Evolutionary conservation across 176 grass and related monocot species (phyloP).

Genomic region (Bolboschoenus planiculmis): DNA sequence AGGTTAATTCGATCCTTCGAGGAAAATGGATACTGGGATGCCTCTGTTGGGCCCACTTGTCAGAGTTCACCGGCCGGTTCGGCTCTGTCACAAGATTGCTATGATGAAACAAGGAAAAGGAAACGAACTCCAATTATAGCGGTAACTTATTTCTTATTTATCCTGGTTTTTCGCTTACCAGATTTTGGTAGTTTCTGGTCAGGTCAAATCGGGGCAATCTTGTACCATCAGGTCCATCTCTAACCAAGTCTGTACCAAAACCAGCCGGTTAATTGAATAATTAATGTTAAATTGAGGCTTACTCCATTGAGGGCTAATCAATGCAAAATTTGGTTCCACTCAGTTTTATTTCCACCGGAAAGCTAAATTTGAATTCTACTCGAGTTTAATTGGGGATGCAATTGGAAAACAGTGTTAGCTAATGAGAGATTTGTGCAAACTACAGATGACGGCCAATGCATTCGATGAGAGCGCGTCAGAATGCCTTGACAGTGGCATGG

Average conservation of each 20-base stretch:
- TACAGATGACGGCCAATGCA: slow-evolving; percentile 95
- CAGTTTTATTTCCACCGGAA: background rate
- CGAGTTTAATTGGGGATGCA: background rate
- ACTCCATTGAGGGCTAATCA: background rate
- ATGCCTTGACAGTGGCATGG: slow-evolving; percentile 86
- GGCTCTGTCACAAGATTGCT: slow-evolving; percentile 24
- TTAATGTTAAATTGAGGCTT: slow-evolving; percentile 1
- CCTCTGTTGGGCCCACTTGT: slow-evolving; percentile 47
- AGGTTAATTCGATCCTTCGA: slow-evolving; percentile 78
- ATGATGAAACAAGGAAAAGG: slow-evolving; percentile 24
- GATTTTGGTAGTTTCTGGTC: background rate
- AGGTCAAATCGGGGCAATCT: slow-evolving; percentile 13
- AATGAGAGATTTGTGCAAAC: slow-evolving; percentile 23
- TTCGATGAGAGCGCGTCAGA: slow-evolving; percentile 63
- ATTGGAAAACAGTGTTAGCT: slow-evolving; percentile 22
- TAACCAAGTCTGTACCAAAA: slow-evolving; percentile 18
- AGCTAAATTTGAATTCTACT: background rate
- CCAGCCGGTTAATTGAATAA: background rate
- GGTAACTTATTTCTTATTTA: slow-evolving; percentile 33
- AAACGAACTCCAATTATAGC: slow-evolving; percentile 76
- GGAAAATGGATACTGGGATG: slow-evolving; percentile 67
- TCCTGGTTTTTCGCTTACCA: background rate
- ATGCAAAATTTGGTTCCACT: background rate
- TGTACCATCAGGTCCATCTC: background rate
- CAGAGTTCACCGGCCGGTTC: slow-evolving; percentile 33